Conservation (phyloP, 2,329 filamentous ascomycete genomes). For the Neoarthrinium moseri region DNA sequence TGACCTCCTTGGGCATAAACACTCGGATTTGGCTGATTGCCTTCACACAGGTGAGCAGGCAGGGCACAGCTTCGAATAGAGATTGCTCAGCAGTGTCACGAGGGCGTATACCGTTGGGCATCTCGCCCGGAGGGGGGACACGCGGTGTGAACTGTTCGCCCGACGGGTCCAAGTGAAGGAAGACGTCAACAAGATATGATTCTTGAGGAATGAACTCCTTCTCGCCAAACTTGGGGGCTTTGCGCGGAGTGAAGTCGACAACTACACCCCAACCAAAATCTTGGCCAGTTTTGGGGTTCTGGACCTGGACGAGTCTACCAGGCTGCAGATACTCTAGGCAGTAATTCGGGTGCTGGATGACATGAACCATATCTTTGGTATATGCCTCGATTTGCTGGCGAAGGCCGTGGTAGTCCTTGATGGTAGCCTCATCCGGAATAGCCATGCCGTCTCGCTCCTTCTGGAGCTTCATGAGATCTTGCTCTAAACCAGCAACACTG, state of each 20-base stretch:
- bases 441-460: constrained; percentile 68
- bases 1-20: constrained; percentile 77
- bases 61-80: constrained; percentile 80
- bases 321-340: constrained; percentile 80
- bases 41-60: constrained; percentile 82
- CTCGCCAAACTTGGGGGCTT: constrained; percentile 63
- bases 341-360: constrained; percentile 90
- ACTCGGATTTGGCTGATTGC: constrained; percentile 81
- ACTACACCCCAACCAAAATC: constrained; percentile 97
- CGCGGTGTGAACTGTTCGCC: constrained; percentile 43
- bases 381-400: constrained; percentile 81
- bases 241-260: constrained; percentile 68
- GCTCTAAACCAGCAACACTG: constrained; percentile 79
- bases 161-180: constrained; percentile 60
- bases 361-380: constrained; percentile 83
- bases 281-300: constrained; percentile 62
- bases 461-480: constrained; percentile 77
- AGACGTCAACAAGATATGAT: constrained; percentile 78
- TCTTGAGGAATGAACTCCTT: constrained; percentile 73
- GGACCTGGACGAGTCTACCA: constrained; percentile 85
- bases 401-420: constrained; percentile 93
- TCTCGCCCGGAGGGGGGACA: constrained; percentile 39
- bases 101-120: constrained; percentile 64
- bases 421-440: constrained; percentile 82
- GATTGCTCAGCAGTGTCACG: constrained; percentile 61